Evolutionary conservation across 2,329 filamentous ascomycete species (phyloP).

Genomic region (Bipolaris victoriae): DNA sequence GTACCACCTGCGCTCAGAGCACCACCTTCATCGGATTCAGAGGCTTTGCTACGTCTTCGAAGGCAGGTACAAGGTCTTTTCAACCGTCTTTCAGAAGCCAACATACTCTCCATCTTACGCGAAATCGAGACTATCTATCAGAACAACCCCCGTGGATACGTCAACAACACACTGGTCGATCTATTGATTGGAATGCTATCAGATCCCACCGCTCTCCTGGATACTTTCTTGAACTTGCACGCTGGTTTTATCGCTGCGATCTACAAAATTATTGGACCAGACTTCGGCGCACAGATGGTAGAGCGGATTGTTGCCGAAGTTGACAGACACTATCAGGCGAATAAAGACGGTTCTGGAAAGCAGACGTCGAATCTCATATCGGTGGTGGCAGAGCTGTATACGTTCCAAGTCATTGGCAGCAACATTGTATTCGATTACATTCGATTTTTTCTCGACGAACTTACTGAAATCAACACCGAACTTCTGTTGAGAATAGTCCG

Average conservation of each 20-base stretch:
- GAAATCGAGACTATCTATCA: slow-evolving; percentile 85
- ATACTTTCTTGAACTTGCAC: slow-evolving; percentile 88
- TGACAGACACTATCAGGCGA: slow-evolving; percentile 64
- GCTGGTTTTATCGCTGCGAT: slow-evolving; percentile 88
- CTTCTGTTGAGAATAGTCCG: slow-evolving; percentile 83
- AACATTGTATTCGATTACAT: slow-evolving; percentile 91
- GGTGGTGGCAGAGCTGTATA: slow-evolving; percentile 85
- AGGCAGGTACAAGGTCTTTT: slow-evolving; percentile 86
- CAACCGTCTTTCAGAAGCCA: slow-evolving; percentile 91
- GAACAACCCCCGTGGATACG: slow-evolving; percentile 82
- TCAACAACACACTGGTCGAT: slow-evolving; percentile 80
- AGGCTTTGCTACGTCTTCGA: slow-evolving; percentile 71
- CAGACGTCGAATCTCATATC: slow-evolving; percentile 81
- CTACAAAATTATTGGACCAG: slow-evolving; percentile 85
- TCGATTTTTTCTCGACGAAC: slow-evolving; percentile 72
- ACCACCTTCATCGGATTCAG: slow-evolving; percentile 66
- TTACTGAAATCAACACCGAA: slow-evolving; percentile 88
- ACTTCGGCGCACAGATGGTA: slow-evolving; percentile 86
- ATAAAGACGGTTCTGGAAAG: slow-evolving; percentile 47
- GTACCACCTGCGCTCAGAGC: slow-evolving; percentile 83
- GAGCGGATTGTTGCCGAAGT: slow-evolving; percentile 80
- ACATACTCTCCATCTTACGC: slow-evolving; percentile 80
- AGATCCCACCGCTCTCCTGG: slow-evolving; percentile 77
- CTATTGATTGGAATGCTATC: slow-evolving; percentile 79
- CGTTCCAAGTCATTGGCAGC: slow-evolving; percentile 84